A percentile compares a stretch with the other conserved stretches of the same genome.
phyloP scores from a whole-genome alignment of 164 flowering plant species.

The Cinnamomum micranthum region DNA sequence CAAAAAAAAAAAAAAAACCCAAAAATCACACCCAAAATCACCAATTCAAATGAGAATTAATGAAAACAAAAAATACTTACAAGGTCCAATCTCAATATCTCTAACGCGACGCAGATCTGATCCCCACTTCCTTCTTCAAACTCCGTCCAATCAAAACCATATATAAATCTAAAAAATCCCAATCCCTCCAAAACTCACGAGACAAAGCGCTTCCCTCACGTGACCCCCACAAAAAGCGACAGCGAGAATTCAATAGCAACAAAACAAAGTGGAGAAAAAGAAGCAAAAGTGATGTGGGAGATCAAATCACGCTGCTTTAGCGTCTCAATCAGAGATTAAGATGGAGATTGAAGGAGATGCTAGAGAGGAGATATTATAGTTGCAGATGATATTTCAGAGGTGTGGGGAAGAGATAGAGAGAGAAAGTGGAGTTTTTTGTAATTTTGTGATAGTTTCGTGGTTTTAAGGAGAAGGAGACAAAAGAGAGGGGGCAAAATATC shows the following conservation, averaged over 20 bases:
- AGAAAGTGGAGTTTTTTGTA: not conserved
- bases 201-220: constrained; percentile 5
- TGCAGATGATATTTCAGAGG: not conserved
- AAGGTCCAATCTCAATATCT: not conserved
- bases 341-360: not conserved
- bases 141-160: not conserved
- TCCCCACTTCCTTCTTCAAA: not conserved
- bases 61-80: not conserved
- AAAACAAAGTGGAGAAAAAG: not conserved
- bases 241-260: not conserved
- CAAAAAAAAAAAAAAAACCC: too few relatives aligned
- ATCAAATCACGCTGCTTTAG: not conserved
- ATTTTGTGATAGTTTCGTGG: not conserved
- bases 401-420: not conserved
- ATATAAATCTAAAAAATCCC: not conserved
- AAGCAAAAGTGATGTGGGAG: not conserved
- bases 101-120: constrained; percentile 2
- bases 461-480: constrained; percentile 1
- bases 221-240: constrained; percentile 3
- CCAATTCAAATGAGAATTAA: not conserved
- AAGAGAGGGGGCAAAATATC: constrained; percentile 1
- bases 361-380: not conserved
- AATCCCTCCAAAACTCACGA: constrained; percentile 4
- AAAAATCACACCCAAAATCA: not conserved
- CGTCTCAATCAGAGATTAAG: not conserved